Percentiles rank a stretch among this genome's conserved stretches.
Conservation (phyloP, 495 filamentous ascomycete genomes). For the Ramalina peruviana region DNA sequence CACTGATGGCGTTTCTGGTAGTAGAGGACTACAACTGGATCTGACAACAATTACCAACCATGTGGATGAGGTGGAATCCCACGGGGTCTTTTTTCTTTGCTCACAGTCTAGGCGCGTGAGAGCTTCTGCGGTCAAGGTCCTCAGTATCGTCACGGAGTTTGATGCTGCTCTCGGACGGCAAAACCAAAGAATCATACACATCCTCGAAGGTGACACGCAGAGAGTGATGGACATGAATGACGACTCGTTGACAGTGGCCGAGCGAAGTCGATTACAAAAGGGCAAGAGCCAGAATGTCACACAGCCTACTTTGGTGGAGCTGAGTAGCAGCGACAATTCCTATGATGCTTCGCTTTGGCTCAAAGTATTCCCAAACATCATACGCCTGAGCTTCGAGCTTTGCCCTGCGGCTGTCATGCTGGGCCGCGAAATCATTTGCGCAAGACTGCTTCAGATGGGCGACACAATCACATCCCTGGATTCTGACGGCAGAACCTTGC, state of each 20-base stretch:
- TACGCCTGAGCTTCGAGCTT: constrained; percentile 78
- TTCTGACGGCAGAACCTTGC: constrained; percentile 50
- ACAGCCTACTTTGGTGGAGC: constrained; percentile 76
- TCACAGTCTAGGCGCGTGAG: constrained; percentile 85
- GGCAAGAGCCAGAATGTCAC: constrained; percentile 59
- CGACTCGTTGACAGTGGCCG: constrained; percentile 79
- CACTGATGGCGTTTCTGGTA: constrained; percentile 42
- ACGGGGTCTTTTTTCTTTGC: constrained; percentile 95
- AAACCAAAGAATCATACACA: constrained; percentile 68
- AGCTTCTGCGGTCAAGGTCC: constrained; percentile 78
- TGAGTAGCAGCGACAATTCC: constrained; percentile 89
- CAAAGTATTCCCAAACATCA: constrained; percentile 91
- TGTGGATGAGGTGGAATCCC: constrained; percentile 92
- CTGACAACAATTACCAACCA: constrained; percentile 75
- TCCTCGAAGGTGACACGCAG: constrained; percentile 79
- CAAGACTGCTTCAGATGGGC: constrained; percentile 83
- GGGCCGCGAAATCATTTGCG: constrained; percentile 81
- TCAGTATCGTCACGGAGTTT: constrained; percentile 86
- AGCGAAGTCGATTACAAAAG: constrained; percentile 82
- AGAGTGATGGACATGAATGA: constrained; percentile 86
- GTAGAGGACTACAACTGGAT: constrained; percentile 61
- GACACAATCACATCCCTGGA: constrained; percentile 64
- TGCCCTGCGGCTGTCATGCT: constrained; percentile 84
- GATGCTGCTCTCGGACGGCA: constrained; percentile 78
- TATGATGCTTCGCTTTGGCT: constrained; percentile 95